Evolutionary conservation across 2,329 filamentous ascomycete genomes (phyloP), one percentile per base, ranked within the genome.

Genomic region (Exserohilum turcica): DNA sequence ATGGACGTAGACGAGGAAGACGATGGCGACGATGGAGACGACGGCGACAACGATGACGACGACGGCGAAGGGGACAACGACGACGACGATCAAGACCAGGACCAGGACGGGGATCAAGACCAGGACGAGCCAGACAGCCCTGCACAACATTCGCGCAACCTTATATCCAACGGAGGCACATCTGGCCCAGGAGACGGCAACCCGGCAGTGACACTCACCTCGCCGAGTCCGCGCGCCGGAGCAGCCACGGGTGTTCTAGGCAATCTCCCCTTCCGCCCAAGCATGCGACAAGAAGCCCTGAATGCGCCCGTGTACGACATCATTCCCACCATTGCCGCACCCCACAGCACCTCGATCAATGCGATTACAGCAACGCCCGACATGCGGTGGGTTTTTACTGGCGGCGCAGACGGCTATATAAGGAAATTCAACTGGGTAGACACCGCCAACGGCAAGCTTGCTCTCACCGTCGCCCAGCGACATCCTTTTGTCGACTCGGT

Each of bases 401-500:
- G 94, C 32, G 94, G 94, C 0, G 88, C 90, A 0, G 94, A 99
- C 76, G 93, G 94, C 42, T 99, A 96, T 70, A 93, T 99, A 59
- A 86, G 94, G 52, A 97, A 97, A 74, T 97, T 95, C 77, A 95
- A 99, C 73, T 96, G 94, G 73, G 87, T 90, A 3, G 91, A 92
- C 31, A 97, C 94, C 5, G 92, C 95, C 63, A 99, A 99, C 71
- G 92, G 92, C 60, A 97, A 96, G 76, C 85, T 94, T 29, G 87
- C 93, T 56, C 79, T 99, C 65, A 99, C 94, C 0, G 94, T 99
- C 5, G 94, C 94, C 28, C 94, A 99, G 77, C 84, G 90, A 43
- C 94, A 99, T 71, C 94, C 94, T 0, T 99, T 97, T 67, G 94
- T 99, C 35, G 94, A 99, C 72, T 96, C 91, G 65, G 94, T 99